Percentiles rank a stretch among this genome's conserved stretches.
phyloP scores from a whole-genome alignment of 2,329 filamentous ascomycete species.

The Sporothrix brunneoviolacea region DNA sequence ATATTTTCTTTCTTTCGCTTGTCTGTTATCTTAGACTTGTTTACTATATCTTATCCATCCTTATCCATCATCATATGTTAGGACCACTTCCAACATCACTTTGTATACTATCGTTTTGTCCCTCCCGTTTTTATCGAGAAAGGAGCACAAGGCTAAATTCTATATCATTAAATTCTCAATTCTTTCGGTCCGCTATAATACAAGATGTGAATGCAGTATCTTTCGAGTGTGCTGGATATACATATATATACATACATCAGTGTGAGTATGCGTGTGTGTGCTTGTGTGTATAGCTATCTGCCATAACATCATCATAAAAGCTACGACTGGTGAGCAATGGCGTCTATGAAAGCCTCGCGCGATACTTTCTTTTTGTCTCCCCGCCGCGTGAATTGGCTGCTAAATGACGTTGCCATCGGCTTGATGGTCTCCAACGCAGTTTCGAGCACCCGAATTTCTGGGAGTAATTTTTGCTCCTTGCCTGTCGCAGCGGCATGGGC shows the following conservation, averaged over 20 bases:
- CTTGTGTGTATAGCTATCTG: too few species aligned
- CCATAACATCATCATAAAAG: too few species aligned
- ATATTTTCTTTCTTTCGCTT: background rate
- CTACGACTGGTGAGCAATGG: background rate
- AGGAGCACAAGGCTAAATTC: too few species aligned
- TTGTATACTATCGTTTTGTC: background rate
- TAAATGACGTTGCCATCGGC: slow-evolving; percentile 11
- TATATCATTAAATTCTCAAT: too few species aligned
- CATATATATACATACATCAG: too few species aligned
- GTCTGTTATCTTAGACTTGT: background rate
- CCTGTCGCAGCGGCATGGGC: too few species aligned
- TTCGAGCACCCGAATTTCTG: slow-evolving; percentile 23
- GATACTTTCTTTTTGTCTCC: slow-evolving; percentile 7
- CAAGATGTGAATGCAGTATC: background rate
- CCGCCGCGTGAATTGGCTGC: slow-evolving; percentile 9
- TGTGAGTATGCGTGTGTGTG: too few species aligned
- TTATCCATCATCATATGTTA: too few species aligned
- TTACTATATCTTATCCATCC: too few species aligned
- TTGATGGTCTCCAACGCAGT: slow-evolving; percentile 21
- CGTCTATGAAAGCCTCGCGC: slow-evolving; percentile 5
- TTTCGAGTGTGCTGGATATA: background rate
- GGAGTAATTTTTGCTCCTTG: slow-evolving; percentile 22
- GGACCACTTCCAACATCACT: too few species aligned
- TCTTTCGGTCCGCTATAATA: too few species aligned
- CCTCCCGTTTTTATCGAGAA: too few species aligned